Conservation (phyloP, 305 asterid genomes). For the Fraxinus xanthoxyloides region DNA sequence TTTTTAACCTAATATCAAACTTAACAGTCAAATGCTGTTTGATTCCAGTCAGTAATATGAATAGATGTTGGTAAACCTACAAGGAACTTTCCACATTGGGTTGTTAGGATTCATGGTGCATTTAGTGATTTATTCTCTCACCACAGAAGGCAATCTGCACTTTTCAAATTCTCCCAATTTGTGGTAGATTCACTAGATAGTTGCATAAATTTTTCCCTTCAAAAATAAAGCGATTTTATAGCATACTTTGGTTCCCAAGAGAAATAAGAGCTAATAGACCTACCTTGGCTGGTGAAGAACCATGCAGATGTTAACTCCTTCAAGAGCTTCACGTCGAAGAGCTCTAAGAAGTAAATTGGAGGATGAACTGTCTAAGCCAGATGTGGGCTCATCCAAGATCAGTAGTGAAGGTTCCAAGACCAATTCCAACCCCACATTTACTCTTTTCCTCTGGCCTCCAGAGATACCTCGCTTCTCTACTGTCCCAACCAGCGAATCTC, state of each 20-base stretch:
- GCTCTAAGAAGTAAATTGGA: constrained; percentile 95
- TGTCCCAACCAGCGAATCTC: constrained; percentile 97
- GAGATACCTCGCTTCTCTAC: constrained; percentile 96
- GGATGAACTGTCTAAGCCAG: constrained; percentile 97
- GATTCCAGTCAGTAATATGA: constrained; percentile 7
- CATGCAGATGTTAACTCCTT: constrained; percentile 97
- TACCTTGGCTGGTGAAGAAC: constrained; percentile 99
- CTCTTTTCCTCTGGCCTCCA: constrained; percentile 99
- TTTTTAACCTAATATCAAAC: background rate
- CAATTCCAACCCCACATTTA: constrained; percentile 96
- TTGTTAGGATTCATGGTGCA: background rate
- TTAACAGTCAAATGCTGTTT: background rate
- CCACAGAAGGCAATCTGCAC: background rate
- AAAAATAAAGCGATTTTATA: background rate
- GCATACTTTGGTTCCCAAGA: constrained; percentile 2
- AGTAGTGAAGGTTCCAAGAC: constrained; percentile 98
- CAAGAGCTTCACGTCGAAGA: constrained; percentile 98
- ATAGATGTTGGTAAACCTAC: background rate
- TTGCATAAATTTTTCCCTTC: background rate
- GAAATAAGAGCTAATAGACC: constrained; percentile 14
- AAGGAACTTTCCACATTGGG: background rate
- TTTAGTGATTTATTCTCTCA: background rate
- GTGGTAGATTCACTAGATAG: background rate
- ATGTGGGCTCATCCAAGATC: constrained; percentile 98
- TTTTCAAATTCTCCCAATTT: background rate